phyloP scores from a whole-genome alignment of 1,284 basidiomycete genomes.

The Chalciporus sp. region DNA sequence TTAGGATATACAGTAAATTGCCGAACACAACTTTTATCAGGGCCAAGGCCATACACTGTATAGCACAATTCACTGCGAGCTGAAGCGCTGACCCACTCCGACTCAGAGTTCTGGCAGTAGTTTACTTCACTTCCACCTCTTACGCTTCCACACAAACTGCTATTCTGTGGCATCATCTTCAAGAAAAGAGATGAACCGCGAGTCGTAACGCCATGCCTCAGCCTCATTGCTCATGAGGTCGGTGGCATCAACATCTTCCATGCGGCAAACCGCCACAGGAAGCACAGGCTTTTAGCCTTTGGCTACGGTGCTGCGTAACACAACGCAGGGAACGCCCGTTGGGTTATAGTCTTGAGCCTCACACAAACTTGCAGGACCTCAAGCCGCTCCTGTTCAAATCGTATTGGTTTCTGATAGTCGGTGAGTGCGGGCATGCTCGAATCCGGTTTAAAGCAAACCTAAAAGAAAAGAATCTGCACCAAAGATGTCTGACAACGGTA shows the following conservation, averaged over 20 bases:
- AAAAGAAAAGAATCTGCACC: background rate
- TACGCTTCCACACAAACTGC: too few relatives aligned
- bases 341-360: background rate
- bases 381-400: background rate
- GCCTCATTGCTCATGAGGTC: slow-evolving; percentile 19
- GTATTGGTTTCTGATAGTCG: background rate
- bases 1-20: too few relatives aligned
- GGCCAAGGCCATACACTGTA: too few relatives aligned
- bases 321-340: background rate
- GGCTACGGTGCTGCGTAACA: background rate
- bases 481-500: slow-evolving; percentile 22
- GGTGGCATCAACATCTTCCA: slow-evolving; percentile 3
- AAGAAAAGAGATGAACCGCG: background rate
- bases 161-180: background rate
- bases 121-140: background rate
- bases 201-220: slow-evolving; percentile 17
- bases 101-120: too few relatives aligned
- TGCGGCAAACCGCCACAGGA: background rate
- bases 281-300: background rate
- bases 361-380: too few relatives aligned
- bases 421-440: slow-evolving; percentile 14
- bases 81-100: too few relatives aligned
- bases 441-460: background rate
- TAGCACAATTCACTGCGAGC: too few relatives aligned
- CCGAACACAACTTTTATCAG: too few relatives aligned